These are phyloP conservation scores for Dicorynia guianensis DNA, from an alignment of 306 rosid genomes.

Conservation along the genomic window DNA sequence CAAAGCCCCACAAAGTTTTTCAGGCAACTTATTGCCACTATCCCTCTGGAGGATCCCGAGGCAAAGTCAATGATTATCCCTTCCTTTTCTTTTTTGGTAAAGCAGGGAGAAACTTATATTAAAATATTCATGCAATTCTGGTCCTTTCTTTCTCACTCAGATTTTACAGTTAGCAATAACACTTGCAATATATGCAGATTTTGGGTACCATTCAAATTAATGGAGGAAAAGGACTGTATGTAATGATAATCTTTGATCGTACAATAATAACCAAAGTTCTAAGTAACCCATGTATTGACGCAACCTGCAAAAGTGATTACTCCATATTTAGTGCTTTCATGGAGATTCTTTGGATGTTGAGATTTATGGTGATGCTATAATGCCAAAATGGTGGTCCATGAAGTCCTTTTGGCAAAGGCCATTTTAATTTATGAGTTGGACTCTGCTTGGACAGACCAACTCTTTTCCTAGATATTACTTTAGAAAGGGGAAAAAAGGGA, in stretches of 20 bases:
- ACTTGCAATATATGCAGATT: no score
- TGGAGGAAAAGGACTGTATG: no score
- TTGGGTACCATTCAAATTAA: no score
- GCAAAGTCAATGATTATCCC: not conserved
- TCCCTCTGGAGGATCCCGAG: conserved; percentile 40
- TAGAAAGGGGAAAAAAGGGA: conserved; percentile 41
- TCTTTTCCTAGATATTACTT: conserved; percentile 61
- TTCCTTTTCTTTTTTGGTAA: no score
- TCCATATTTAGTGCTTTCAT: conserved; percentile 62
- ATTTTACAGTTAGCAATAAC: no score
- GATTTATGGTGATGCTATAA: conserved; percentile 58
- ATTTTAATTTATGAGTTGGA: conserved; percentile 51
- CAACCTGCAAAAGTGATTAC: conserved; percentile 57
- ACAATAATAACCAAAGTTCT: not conserved
- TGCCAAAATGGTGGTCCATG: conserved; percentile 84
- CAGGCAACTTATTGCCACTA: conserved; percentile 19
- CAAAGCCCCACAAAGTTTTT: no score
- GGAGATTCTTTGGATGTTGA: conserved; percentile 57
- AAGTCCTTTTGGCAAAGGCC: conserved; percentile 60
- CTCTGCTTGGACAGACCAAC: conserved; percentile 54
- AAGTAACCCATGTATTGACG: conserved; percentile 20
- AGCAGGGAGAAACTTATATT: no score
- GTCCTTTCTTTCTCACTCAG: no score
- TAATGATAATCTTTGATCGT: no score
- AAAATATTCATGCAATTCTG: no score